These are phyloP conservation scores for Crithidia expoeki DNA, from an alignment of 208 protist species.

Conservation along the genomic window DNA sequence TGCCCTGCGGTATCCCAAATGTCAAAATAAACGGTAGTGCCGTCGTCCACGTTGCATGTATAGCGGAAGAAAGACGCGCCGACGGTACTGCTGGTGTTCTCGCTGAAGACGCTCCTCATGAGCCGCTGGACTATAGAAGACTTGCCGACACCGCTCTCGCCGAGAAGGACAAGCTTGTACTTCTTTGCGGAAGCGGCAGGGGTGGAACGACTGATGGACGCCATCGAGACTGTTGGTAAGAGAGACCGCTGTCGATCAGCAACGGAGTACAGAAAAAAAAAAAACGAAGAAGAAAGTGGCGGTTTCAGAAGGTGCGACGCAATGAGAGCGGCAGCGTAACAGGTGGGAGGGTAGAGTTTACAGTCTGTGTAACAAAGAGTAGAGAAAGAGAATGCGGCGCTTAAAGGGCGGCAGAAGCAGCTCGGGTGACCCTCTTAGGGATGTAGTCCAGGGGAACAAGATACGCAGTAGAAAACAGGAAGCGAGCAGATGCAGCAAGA, in stretches of 20 bases:
- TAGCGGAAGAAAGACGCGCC: constrained; percentile 88
- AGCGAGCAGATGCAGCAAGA: too few relatives aligned
- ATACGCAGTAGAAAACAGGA: too few relatives aligned
- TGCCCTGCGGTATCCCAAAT: constrained; percentile 93
- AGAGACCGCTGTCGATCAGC: background rate
- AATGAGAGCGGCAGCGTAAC: too few relatives aligned
- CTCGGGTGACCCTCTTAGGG: too few relatives aligned
- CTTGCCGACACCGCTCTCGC: constrained; percentile 92
- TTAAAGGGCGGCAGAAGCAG: too few relatives aligned
- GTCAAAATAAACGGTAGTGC: constrained; percentile 69
- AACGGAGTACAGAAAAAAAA: background rate
- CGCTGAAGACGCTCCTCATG: constrained; percentile 77
- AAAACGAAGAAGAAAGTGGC: background rate
- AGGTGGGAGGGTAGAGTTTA: too few relatives aligned
- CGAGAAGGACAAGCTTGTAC: constrained; percentile 90
- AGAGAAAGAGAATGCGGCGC: too few relatives aligned
- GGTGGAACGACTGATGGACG: constrained; percentile 15
- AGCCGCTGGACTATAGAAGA: constrained; percentile 87
- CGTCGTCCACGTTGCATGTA: constrained; percentile 62
- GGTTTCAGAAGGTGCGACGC: background rate
- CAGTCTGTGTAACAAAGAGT: too few relatives aligned
- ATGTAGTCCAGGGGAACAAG: too few relatives aligned
- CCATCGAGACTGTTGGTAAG: background rate
- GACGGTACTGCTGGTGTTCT: constrained; percentile 76
- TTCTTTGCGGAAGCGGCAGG: constrained; percentile 35